phyloP scores from a whole-genome alignment of 1,139 yeast genomes.

The Schizosaccharomyces versatilis region DNA sequence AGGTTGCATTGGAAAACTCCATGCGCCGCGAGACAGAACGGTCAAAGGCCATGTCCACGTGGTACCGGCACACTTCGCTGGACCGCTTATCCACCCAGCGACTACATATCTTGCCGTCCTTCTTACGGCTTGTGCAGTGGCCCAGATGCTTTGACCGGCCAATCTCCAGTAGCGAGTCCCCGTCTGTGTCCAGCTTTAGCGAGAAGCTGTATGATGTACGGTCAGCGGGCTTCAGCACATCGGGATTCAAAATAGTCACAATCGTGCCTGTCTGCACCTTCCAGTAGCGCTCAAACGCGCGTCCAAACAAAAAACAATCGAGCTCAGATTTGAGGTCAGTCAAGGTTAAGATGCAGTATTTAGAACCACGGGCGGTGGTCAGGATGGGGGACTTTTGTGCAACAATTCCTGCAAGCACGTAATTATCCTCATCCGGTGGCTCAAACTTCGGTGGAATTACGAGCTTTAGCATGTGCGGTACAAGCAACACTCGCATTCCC shows the following conservation, averaged over 20 bases:
- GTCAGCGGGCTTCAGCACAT: conserved; percentile 23
- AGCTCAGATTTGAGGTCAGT: conserved; percentile 46
- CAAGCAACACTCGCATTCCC: conserved; percentile 31
- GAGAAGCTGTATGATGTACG: conserved; percentile 27
- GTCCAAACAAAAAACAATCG: conserved; percentile 41
- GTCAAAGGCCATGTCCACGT: conserved; percentile 34
- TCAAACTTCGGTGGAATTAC: conserved; percentile 44
- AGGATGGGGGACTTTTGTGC: conserved; percentile 25
- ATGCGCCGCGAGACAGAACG: background rate
- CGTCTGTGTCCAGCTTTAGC: conserved; percentile 31
- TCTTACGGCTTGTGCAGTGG: conserved; percentile 31
- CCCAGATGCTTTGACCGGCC: conserved; percentile 57
- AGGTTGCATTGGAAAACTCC: background rate
- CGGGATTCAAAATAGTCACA: conserved; percentile 55
- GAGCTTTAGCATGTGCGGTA: conserved; percentile 39
- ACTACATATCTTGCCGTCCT: conserved; percentile 32
- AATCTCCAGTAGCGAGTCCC: conserved; percentile 39
- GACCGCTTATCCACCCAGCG: conserved; percentile 34
- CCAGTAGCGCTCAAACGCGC: conserved; percentile 49
- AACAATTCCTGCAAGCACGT: conserved; percentile 52
- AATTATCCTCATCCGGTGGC: conserved; percentile 45
- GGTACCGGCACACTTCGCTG: conserved; percentile 46
- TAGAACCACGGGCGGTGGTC: conserved; percentile 23
- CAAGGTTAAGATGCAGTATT: conserved; percentile 38
- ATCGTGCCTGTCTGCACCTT: conserved; percentile 54